A percentile compares a stretch with the other conserved stretches of the same genome.
Evolutionary conservation across 805 yeast genomes (phyloP).

Genomic region (Ogataea naganishii): DNA sequence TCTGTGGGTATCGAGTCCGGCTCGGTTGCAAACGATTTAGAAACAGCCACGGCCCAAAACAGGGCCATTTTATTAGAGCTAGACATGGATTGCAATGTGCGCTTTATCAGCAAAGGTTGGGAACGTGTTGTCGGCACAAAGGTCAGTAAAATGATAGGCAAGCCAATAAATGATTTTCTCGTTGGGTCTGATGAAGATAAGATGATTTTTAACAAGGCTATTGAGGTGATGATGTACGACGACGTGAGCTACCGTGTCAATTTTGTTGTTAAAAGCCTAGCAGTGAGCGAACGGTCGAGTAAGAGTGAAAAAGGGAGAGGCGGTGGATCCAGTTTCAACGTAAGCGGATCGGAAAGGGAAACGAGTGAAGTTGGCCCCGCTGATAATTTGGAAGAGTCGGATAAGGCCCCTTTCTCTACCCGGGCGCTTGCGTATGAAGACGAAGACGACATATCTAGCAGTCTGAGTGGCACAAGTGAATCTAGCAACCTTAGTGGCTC

Average conservation of each 20-base stretch:
- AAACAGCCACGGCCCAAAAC: conserved; percentile 56
- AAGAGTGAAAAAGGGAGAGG: too few species aligned
- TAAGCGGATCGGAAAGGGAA: too few species aligned
- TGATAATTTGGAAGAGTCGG: too few species aligned
- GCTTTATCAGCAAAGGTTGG: conserved; percentile 73
- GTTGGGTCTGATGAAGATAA: conserved; percentile 60
- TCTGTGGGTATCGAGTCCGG: conserved; percentile 4
- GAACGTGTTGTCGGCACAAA: conserved; percentile 65
- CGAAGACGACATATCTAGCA: too few species aligned
- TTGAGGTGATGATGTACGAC: conserved; percentile 59
- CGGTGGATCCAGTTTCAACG: too few species aligned
- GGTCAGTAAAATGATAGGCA: conserved; percentile 40
- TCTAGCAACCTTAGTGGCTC: too few species aligned
- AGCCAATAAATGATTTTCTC: conserved; percentile 55
- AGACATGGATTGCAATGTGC: conserved; percentile 70
- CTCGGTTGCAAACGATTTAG: conserved; percentile 30
- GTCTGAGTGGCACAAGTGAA: too few species aligned
- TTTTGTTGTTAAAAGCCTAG: conserved; percentile 59
- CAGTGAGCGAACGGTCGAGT: too few species aligned
- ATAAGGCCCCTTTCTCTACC: too few species aligned
- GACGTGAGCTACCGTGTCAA: conserved; percentile 73
- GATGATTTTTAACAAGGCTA: conserved; percentile 60
- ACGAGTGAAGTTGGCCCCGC: too few species aligned
- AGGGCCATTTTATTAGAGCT: conserved; percentile 80
- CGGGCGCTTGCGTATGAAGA: too few species aligned